A percentile compares a stretch with the other conserved stretches of the same genome.
Evolutionary conservation across 2,329 filamentous ascomycete species (phyloP).

Genomic region (Coniochaeta sp.): DNA sequence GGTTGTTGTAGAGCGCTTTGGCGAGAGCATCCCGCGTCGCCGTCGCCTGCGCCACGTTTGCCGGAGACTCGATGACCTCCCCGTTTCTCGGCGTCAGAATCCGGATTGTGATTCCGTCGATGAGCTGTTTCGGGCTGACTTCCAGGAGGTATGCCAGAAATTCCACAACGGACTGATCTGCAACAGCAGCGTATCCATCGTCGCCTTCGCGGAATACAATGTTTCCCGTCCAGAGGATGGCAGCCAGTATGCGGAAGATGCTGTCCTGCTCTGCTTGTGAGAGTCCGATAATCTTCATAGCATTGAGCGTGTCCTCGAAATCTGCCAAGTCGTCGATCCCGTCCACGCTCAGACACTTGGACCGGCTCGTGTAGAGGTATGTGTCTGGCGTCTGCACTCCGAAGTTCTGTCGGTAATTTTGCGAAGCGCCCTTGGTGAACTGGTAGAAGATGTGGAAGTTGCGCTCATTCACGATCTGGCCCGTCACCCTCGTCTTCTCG

Average conservation of each 20-base stretch:
- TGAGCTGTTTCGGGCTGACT: constrained; percentile 70
- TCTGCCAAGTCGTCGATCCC: constrained; percentile 90
- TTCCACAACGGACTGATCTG: constrained; percentile 85
- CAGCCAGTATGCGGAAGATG: constrained; percentile 91
- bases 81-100: constrained; percentile 66
- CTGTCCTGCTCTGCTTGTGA: constrained; percentile 85
- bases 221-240: constrained; percentile 91
- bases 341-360: constrained; percentile 89
- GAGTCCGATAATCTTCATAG: constrained; percentile 92
- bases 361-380: constrained; percentile 88
- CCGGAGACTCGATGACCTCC: constrained; percentile 64
- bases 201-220: constrained; percentile 88
- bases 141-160: constrained; percentile 93
- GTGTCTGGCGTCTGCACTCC: constrained; percentile 88
- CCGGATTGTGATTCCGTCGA: constrained; percentile 83
- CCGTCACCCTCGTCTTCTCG: constrained; percentile 90
- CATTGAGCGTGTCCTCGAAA: constrained; percentile 82
- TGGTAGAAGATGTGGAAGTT: constrained; percentile 99
- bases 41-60: constrained; percentile 79
- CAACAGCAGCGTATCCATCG: constrained; percentile 76
- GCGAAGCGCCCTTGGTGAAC: constrained; percentile 90
- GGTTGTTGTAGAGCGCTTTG: constrained; percentile 94
- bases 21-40: constrained; percentile 86
- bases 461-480: constrained; percentile 89
- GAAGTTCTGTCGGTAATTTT: constrained; percentile 77